Percentiles rank a stretch among this genome's conserved stretches.
phyloP scores from a whole-genome alignment of 768 basidiomycete species.

The Pleurotus cornucopiae region DNA sequence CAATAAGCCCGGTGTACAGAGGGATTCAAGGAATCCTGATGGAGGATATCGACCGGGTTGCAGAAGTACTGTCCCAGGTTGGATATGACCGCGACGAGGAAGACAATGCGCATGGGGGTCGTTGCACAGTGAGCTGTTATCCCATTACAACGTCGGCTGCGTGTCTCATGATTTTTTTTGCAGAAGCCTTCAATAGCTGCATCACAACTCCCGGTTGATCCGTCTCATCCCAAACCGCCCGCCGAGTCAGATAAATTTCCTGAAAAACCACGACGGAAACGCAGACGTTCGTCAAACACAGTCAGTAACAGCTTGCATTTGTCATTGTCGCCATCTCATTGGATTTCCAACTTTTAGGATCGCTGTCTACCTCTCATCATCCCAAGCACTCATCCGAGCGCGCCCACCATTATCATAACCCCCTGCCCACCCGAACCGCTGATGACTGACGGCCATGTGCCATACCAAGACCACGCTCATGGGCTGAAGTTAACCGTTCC shows the following conservation, averaged over 20 bases:
- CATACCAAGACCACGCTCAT: constrained; percentile 53
- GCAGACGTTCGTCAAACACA: constrained; percentile 18
- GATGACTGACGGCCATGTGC: constrained; percentile 37
- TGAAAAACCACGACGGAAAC: constrained; percentile 14
- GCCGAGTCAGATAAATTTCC: background rate
- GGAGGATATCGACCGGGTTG: constrained; percentile 37
- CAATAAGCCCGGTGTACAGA: constrained; percentile 28
- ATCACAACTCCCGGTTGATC: too few species aligned
- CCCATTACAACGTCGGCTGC: too few species aligned
- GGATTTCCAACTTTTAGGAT: background rate
- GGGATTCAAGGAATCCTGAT: constrained; percentile 28
- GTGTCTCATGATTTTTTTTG: too few species aligned
- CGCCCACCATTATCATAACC: constrained; percentile 50
- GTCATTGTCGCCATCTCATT: too few species aligned
- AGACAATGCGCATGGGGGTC: constrained; percentile 5
- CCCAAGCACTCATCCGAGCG: constrained; percentile 26
- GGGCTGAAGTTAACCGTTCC: constrained; percentile 49
- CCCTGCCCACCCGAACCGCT: constrained; percentile 35
- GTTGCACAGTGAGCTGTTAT: background rate
- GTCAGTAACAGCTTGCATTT: constrained; percentile 10
- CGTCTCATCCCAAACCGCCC: too few species aligned
- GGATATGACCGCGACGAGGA: constrained; percentile 19
- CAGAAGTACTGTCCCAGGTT: constrained; percentile 36
- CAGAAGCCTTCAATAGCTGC: too few species aligned
- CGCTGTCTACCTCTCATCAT: constrained; percentile 22